Base-by-base conservation (phyloP, 2,329 filamentous ascomycete genomes). In the Ascochyta fabae region DNA sequence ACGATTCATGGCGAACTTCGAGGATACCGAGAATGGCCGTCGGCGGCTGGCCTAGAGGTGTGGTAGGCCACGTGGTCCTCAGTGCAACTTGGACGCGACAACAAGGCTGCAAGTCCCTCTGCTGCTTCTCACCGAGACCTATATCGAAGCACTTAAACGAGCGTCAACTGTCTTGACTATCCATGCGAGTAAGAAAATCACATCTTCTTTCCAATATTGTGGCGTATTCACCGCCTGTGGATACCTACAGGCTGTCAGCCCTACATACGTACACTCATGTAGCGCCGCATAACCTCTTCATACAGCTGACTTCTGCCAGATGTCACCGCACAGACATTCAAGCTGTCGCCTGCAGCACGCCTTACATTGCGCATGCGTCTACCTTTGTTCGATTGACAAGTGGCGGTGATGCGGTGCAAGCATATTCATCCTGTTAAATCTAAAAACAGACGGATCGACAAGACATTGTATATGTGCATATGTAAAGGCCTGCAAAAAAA, bases 191-290 rank as follows among this genome's bases (percentile, higher is more conserved):
- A 52, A 66, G 54, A 59, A 49, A 26, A 33, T 39, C 53, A 38
- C 35, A 24, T 34, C 39, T 40, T 22, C 36, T 31, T 52, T 56
- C 46, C 61, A 64, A 68, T 67, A 68, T 68, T 68, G 65, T 71
- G 67, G 66, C 66, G 62, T 44, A 51, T 53, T 56, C 43, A 59
- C 50, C 36, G 39, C 39, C 27, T 54, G 19, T 44, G 52, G 31
- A 36, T 19, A 31, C 38, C 34, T 58, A 39, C 43, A 31, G 36
- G 42, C 46, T 54, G 50, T 51, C 56, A 59, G 50, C 33, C 19
- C 36, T 36, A 49, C 48, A 36, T 36, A 29, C 8, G 34, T 34
- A 8, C 35, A 34, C 38, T 29, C 5, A 7, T 8, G 24, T 36
- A 31, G 7, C 15, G 34, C 45, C 29, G 10, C 22, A 35, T 16